A percentile compares a stretch with the other conserved stretches of the same genome.
Evolutionary conservation across 129 eudicot genomes (phyloP).

Genomic region (Flaveria brownii): DNA sequence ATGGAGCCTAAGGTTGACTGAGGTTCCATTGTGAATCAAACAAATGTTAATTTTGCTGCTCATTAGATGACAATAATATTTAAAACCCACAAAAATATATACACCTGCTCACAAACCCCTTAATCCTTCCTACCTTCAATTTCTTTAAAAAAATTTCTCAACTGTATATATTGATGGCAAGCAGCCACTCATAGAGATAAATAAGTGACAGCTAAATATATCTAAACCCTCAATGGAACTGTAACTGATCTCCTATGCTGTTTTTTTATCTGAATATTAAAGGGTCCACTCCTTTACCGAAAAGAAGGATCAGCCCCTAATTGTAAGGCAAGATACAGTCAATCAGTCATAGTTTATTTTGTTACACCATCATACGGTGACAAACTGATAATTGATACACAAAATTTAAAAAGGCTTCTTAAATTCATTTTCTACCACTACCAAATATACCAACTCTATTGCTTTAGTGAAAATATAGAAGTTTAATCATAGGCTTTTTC

Average conservation of each 20-base stretch:
- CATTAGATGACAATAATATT: not conserved
- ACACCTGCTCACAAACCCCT: not conserved
- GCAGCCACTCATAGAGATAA: not conserved
- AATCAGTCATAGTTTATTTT: not conserved
- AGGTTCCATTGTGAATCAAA: too few species aligned
- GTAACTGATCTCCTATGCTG: not conserved
- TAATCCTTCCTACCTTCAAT: not conserved
- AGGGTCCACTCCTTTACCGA: not conserved
- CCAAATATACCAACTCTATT: slow-evolving; percentile 14
- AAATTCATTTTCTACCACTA: slow-evolving; percentile 2
- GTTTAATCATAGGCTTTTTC: not conserved
- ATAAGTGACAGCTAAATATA: not conserved
- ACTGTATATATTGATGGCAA: not conserved
- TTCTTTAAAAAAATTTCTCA: not conserved
- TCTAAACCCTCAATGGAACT: not conserved
- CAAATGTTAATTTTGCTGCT: not conserved
- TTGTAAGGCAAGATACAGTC: too few species aligned
- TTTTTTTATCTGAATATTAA: not conserved
- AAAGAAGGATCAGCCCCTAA: not conserved
- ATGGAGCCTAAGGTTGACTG: too few species aligned
- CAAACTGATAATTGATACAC: too few species aligned
- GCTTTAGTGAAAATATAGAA: not conserved
- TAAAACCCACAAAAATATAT: not conserved
- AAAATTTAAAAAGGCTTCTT: not conserved
- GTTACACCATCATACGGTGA: not conserved